phyloP scores from a whole-genome alignment of 805 yeast species.

The Torulaspora quercuum region DNA sequence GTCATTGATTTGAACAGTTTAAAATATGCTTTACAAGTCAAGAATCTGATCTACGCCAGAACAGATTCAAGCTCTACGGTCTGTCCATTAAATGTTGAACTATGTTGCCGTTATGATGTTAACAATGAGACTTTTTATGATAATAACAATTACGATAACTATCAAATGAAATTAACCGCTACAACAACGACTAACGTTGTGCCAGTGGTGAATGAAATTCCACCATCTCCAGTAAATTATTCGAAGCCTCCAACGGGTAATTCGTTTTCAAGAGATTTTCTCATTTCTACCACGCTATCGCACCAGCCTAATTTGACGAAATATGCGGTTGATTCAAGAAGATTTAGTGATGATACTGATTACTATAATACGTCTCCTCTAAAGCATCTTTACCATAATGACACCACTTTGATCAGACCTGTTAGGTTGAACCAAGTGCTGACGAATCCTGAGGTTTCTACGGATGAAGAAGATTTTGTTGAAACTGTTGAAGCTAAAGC shows the following conservation, averaged over 20 bases:
- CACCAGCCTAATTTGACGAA: conserved; percentile 14
- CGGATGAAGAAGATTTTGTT: conserved; percentile 8
- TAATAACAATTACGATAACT: conserved; percentile 37
- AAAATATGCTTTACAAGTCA: conserved; percentile 27
- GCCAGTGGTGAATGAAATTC: neutral
- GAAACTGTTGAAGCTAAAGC: conserved; percentile 1
- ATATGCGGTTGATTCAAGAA: conserved; percentile 19
- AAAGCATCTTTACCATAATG: conserved; percentile 33
- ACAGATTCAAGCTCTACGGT: conserved; percentile 12
- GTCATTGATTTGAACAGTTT: conserved; percentile 31
- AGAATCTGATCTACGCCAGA: conserved; percentile 22
- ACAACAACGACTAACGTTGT: conserved; percentile 9
- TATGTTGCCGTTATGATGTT: conserved; percentile 37
- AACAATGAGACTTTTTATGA: conserved; percentile 36
- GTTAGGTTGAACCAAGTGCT: conserved; percentile 23
- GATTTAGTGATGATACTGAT: conserved; percentile 35
- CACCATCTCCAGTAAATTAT: conserved; percentile 1
- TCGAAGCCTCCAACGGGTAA: neutral
- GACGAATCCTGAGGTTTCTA: conserved; percentile 11
- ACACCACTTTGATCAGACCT: conserved; percentile 26
- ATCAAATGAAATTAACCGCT: conserved; percentile 23
- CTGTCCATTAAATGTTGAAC: conserved; percentile 25
- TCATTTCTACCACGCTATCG: conserved; percentile 23
- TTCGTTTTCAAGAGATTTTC: conserved; percentile 19
- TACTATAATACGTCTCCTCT: conserved; percentile 36